Base-by-base conservation (phyloP, 371 early-diverging fungal genomes). In the Coemansia sp. region DNA sequence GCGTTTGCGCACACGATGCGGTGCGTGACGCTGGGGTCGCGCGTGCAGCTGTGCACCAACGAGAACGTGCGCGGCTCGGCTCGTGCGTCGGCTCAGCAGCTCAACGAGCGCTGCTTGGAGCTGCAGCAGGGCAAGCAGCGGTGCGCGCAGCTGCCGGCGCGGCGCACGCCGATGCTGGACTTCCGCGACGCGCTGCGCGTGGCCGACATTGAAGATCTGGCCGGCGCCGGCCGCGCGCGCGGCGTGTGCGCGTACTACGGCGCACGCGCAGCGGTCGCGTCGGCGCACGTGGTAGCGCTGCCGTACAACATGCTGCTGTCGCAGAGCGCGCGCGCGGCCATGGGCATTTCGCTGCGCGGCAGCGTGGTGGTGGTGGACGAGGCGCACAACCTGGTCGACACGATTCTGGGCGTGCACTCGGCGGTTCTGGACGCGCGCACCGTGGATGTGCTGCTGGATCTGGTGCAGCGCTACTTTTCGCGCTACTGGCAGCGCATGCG, bases 161-260 rank as follows among this genome's bases (percentile, higher is more conserved):
- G 73, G 26, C 79, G 81, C 30, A 77, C 75, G 42, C 63, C 77
- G 45, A 68, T 80, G 64, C 75, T 85, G 36, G 82, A 84, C 30
- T 90, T 87, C 64, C 79, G 82, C 5, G 86, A 88, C 36, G 81
- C 82, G 58, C 79, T 82, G 0, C 34, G 65, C 30, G 82, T 91
- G 0, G 81, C 83, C 45, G 96, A 96, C 67, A 94, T 95, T 56
- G 96, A 92, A 72, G 99, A 94, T 50, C 69, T 93, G 43, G 90
- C 83, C 1, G 75, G 26, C 2, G 26, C 26, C 26, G 26, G 26
- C 26, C 63, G 47, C 80, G 88, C 7, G 97, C 93, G 0, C 73
- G 82, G 53, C 9, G 82, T 77, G 0, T 98, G 99, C 68, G 92
- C 99, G 0, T 99, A 98, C 66, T 99, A 94, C 74, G 95, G 94